Conservation (phyloP, 805 yeast species). For the Sungouiella blattae region DNA sequence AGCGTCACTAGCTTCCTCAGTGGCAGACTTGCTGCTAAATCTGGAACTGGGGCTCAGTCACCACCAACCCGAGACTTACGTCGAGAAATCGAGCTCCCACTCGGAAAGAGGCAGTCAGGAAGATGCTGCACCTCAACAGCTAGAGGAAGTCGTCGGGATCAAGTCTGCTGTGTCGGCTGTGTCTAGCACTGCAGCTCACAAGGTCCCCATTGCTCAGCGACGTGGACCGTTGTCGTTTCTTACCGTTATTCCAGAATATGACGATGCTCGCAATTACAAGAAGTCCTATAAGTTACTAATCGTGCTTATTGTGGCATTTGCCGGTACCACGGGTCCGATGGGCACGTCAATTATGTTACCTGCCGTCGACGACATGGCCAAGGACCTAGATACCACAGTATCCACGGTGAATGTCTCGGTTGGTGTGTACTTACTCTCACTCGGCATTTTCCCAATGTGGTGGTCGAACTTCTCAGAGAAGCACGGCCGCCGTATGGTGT, state of each 20-base stretch:
- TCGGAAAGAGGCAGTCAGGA: too few species aligned
- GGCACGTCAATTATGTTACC: slow-evolving; percentile 83
- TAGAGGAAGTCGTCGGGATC: too few species aligned
- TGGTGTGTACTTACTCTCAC: slow-evolving; percentile 68
- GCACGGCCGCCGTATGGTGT: slow-evolving; percentile 72
- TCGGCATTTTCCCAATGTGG: slow-evolving; percentile 85
- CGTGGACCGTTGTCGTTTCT: slow-evolving; percentile 57
- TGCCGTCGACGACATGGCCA: slow-evolving; percentile 59
- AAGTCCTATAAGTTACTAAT: slow-evolving; percentile 45
- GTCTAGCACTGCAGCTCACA: too few species aligned
- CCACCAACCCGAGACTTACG: slow-evolving; percentile 1
- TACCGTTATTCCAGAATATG: slow-evolving; percentile 63
- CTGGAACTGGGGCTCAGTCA: too few species aligned
- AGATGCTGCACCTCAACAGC: too few species aligned
- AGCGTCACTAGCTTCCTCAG: slow-evolving; percentile 9
- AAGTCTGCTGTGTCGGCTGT: too few species aligned
- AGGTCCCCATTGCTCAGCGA: slow-evolving; percentile 29
- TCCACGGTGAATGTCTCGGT: slow-evolving; percentile 71
- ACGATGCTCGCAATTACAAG: slow-evolving; percentile 68
- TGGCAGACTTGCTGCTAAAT: slow-evolving; percentile 7
- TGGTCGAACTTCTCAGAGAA: slow-evolving; percentile 80
- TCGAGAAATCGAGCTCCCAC: too few species aligned
- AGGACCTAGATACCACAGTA: slow-evolving; percentile 52
- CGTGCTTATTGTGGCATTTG: slow-evolving; percentile 64
- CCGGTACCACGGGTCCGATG: slow-evolving; percentile 84